phyloP scores from a whole-genome alignment of 139 green algal species.

The Tetradesmus lagerheimii region DNA sequence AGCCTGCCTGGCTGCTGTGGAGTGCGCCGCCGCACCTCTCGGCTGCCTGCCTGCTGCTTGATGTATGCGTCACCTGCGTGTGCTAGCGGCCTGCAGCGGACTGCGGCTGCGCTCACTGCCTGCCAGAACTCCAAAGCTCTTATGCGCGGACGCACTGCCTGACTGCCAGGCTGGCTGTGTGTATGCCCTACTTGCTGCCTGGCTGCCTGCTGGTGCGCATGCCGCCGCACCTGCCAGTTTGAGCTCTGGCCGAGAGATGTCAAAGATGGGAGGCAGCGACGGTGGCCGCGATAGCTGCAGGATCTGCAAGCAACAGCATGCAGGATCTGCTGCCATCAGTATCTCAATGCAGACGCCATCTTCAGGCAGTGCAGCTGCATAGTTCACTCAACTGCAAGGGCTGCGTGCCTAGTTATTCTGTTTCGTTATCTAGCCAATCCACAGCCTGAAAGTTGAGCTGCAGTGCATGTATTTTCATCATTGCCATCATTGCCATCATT shows the following conservation, averaged over 20 bases:
- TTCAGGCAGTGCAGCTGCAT: neutral
- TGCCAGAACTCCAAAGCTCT: no score
- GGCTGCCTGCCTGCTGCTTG: no score
- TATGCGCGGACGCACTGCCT: no score
- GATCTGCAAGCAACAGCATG: conserved; percentile 61
- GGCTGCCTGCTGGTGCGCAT: neutral
- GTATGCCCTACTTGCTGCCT: neutral
- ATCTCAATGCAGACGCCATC: neutral
- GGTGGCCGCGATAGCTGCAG: conserved; percentile 87
- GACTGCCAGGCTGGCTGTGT: neutral
- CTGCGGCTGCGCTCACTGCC: neutral
- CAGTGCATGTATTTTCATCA: no score
- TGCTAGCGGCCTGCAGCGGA: neutral
- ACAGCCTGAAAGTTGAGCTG: no score
- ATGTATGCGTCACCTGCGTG: no score
- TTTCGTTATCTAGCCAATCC: no score
- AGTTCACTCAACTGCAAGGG: neutral
- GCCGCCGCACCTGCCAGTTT: conserved; percentile 86
- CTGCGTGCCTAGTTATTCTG: no score
- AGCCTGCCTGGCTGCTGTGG: no score
- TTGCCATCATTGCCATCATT: neutral
- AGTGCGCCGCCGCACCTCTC: no score
- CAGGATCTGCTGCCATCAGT: neutral
- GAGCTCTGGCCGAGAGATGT: conserved; percentile 93
- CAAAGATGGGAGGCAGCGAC: conserved; percentile 86